Evolutionary conservation across 2,329 filamentous ascomycete genomes (phyloP), one percentile per base, ranked within the genome.

Genomic region (Cladosporium sp.): DNA sequence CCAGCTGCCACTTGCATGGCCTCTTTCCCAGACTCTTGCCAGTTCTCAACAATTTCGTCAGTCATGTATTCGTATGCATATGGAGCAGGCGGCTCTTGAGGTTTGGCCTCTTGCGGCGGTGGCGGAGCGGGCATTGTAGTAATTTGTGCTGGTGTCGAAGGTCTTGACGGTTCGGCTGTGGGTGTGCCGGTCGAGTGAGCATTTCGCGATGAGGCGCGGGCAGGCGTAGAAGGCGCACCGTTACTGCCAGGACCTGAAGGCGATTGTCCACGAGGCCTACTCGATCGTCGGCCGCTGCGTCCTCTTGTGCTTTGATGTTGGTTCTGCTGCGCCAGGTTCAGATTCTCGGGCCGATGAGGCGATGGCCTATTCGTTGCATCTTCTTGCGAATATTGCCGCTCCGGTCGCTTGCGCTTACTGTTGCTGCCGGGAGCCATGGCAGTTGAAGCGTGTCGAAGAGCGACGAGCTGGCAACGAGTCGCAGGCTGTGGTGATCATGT

Each of bases 41-140:
- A 97, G 30, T 78, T 75, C 34, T 80, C 76, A 52, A 94, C 73
- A 57, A 83, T 81, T 20, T 86, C 82, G 62, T 90, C 85, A 4
- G 89, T 94, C 49, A 97, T 74, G 67, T 88, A 86, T 59, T 88
- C 83, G 73, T 94, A 97, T 65, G 82, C 83, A 73, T 89, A 94
- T 25, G 69, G 69, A 30, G 66, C 61, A 34, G 65, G 62, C 38
- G 64, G 62, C 20, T 58, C 58, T 42, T 55, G 55, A 1, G 60
- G 61, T 7, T 57, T 58, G 15, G 47, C n/a, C 11, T 63, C 59
- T 28, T 55, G 55, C n/a, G 55, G 39, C 14, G 52, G 36, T 38
- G 60, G 52, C 11, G 61, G 51, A 28, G 62, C 60, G 38, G 60
- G 47, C 15, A 51, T 58, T n/a, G 58, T 57, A 28, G 60, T 57